phyloP scores from a whole-genome alignment of 352 stramenopile genomes.

The Phytophthora parvispora region DNA sequence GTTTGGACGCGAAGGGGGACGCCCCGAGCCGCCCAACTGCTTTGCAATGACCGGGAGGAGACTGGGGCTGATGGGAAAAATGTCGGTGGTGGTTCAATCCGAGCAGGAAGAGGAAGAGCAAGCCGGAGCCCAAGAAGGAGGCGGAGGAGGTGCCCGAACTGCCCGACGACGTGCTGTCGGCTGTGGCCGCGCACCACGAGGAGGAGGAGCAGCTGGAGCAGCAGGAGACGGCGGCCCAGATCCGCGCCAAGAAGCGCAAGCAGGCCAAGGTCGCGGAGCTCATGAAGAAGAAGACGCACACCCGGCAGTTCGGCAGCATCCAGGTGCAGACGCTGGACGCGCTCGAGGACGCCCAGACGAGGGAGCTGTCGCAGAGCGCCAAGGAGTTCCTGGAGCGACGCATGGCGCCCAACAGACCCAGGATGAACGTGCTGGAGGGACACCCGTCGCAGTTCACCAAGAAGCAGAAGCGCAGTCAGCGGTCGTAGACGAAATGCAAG shows the following conservation, averaged over 20 bases:
- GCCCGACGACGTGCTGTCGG: constrained; percentile 69
- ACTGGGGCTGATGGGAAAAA: not conserved
- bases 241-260: constrained; percentile 36
- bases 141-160: constrained; percentile 54
- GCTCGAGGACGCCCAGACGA: constrained; percentile 51
- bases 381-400: constrained; percentile 64
- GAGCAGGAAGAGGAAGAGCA: constrained; percentile 66
- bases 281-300: constrained; percentile 68
- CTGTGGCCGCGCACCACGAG: constrained; percentile 71
- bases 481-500: constrained; percentile 6
- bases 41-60: constrained; percentile 5
- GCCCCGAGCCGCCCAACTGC: not conserved
- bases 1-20: not conserved
- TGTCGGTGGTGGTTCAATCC: constrained; percentile 10
- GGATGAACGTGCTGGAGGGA: constrained; percentile 78
- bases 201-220: constrained; percentile 63
- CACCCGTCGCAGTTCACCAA: constrained; percentile 79
- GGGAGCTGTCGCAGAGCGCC: constrained; percentile 54
- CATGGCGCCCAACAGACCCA: constrained; percentile 55
- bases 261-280: constrained; percentile 33
- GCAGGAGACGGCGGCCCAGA: constrained; percentile 35
- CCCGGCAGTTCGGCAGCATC: constrained; percentile 80
- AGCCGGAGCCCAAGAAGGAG: constrained; percentile 20
- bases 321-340: constrained; percentile 76
- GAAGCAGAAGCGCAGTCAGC: constrained; percentile 65